phyloP scores from a whole-genome alignment of 2,329 filamentous ascomycete genomes.

The Aspergillus vadensis region DNA sequence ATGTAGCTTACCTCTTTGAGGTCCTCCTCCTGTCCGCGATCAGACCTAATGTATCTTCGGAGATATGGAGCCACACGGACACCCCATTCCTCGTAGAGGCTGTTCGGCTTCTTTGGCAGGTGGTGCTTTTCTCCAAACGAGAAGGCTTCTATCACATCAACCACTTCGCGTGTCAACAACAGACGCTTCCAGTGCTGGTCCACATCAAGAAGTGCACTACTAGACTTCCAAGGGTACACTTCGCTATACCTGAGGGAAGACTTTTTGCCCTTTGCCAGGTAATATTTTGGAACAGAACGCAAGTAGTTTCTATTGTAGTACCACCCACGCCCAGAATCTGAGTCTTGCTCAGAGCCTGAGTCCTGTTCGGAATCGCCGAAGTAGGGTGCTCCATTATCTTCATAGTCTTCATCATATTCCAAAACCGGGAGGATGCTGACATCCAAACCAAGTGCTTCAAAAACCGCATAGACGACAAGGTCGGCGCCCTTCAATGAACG shows the following conservation, averaged over 20 bases:
- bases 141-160: not conserved
- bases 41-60: not conserved
- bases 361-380: too few species aligned
- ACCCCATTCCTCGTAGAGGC: not conserved
- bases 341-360: too few species aligned
- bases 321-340: too few species aligned
- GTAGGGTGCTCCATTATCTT: too few species aligned
- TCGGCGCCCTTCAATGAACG: constrained; percentile 51
- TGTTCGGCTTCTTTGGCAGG: not conserved
- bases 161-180: not conserved
- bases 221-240: not conserved
- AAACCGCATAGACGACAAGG: constrained; percentile 44
- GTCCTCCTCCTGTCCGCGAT: not conserved
- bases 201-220: not conserved
- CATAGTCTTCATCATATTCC: not conserved
- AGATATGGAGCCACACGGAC: not conserved
- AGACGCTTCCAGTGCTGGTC: not conserved
- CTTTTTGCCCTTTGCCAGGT: not conserved
- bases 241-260: not conserved
- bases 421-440: constrained; percentile 31
- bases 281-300: not conserved
- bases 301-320: too few species aligned
- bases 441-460: constrained; percentile 36
- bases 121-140: not conserved
- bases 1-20: not conserved